Evolutionary conservation across 192 early-diverging fungal species (phyloP).

Genomic region (Gonapodya prolifera): DNA sequence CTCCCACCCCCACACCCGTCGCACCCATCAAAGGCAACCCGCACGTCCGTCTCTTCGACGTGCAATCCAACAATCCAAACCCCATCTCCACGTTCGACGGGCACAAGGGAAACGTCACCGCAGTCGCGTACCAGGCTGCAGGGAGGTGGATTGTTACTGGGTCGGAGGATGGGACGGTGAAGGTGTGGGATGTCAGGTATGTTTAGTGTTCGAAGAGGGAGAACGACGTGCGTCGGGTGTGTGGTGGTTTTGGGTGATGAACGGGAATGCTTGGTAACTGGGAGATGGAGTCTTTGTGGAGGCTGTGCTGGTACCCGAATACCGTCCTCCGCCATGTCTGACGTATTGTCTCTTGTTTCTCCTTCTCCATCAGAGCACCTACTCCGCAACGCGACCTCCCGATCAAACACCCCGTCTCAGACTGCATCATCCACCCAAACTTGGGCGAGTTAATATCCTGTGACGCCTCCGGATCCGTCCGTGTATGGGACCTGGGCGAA

Average conservation of each 20-base stretch:
- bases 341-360: too few species aligned
- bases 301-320: too few species aligned
- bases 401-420: conserved; percentile 40
- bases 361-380: conserved; percentile 40
- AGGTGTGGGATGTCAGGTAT: conserved; percentile 44
- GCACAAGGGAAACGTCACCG: conserved; percentile 40
- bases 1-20: too few species aligned
- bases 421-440: conserved; percentile 49
- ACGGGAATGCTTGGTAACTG: too few species aligned
- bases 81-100: conserved; percentile 42
- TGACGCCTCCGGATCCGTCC: conserved; percentile 40
- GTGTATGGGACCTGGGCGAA: conserved; percentile 47
- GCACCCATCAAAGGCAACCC: too few species aligned
- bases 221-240: too few species aligned
- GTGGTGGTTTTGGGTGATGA: too few species aligned
- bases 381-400: conserved; percentile 46
- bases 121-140: conserved; percentile 39
- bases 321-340: too few species aligned
- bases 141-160: conserved; percentile 45
- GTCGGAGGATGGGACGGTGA: conserved; percentile 45
- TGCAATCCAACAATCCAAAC: too few species aligned
- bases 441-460: conserved; percentile 47
- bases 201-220: too few species aligned
- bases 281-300: too few species aligned
- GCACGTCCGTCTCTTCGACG: too few species aligned